Evolutionary conservation across 805 yeast genomes (phyloP).

Genomic region (Hanseniaspora hatyaiensis): DNA sequence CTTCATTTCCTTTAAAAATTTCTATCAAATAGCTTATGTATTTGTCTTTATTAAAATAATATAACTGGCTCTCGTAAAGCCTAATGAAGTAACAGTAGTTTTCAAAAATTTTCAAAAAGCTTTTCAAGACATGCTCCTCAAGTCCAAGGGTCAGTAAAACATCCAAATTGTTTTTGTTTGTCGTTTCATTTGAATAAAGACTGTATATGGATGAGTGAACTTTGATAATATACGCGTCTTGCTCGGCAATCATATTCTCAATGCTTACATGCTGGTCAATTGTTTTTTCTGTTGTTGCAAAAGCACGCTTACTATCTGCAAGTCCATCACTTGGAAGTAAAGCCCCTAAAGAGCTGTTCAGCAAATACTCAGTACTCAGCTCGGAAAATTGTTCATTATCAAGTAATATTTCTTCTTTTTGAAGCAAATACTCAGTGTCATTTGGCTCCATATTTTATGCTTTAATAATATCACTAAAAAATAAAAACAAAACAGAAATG

Average conservation of each 20-base stretch:
- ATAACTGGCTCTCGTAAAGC: conserved; percentile 8
- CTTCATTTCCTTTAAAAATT: not conserved
- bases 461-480: too few relatives aligned
- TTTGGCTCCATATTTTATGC: not conserved
- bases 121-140: not conserved
- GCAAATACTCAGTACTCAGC: not conserved
- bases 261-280: too few relatives aligned
- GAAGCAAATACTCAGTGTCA: conserved; percentile 6
- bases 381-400: not conserved
- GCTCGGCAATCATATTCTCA: not conserved
- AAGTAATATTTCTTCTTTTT: not conserved
- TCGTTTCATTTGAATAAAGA: not conserved
- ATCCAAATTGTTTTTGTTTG: too few relatives aligned
- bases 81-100: conserved; percentile 12
- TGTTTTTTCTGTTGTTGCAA: not conserved
- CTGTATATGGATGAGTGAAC: conserved; percentile 4
- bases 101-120: conserved; percentile 8
- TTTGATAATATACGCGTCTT: not conserved
- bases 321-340: too few relatives aligned
- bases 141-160: not conserved
- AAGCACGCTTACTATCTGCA: too few relatives aligned
- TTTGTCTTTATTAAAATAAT: conserved; percentile 6
- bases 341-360: not conserved
- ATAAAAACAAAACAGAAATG: too few relatives aligned
- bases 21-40: conserved; percentile 1